Evolutionary conservation across 2,329 filamentous ascomycete genomes (phyloP).

Genomic region (Sporothrix variecibatus): DNA sequence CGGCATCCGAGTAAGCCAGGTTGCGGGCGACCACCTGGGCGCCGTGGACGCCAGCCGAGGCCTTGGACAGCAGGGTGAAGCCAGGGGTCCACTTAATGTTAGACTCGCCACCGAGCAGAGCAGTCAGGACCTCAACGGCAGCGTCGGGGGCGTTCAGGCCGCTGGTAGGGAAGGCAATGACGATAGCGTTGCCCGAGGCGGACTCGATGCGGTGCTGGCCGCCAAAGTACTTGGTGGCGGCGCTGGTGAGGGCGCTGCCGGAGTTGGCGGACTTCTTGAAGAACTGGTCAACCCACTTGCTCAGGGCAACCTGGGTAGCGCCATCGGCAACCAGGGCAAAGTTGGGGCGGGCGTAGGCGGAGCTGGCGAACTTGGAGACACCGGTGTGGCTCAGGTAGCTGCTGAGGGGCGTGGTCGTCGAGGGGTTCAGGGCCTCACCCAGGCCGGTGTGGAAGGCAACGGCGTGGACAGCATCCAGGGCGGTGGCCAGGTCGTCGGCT

Average conservation of each 20-base stretch:
- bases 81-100: slow-evolving; percentile 94
- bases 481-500: slow-evolving; percentile 64
- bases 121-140: slow-evolving; percentile 81
- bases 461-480: slow-evolving; percentile 81
- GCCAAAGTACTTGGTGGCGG: slow-evolving; percentile 83
- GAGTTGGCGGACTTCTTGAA: slow-evolving; percentile 69
- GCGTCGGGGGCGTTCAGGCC: slow-evolving; percentile 82
- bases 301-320: slow-evolving; percentile 71
- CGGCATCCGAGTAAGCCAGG: slow-evolving; percentile 88
- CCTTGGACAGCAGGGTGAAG: slow-evolving; percentile 87
- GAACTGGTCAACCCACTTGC: slow-evolving; percentile 91
- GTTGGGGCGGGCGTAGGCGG: slow-evolving; percentile 85
- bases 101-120: slow-evolving; percentile 86
- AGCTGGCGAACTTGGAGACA: slow-evolving; percentile 73
- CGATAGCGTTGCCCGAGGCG: slow-evolving; percentile 74
- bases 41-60: slow-evolving; percentile 64
- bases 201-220: slow-evolving; percentile 90
- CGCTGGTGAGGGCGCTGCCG: slow-evolving; percentile 56
- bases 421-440: slow-evolving; percentile 74
- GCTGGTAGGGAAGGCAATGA: slow-evolving; percentile 91
- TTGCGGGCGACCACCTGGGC: slow-evolving; percentile 74
- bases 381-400: slow-evolving; percentile 79
- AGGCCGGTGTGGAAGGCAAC: slow-evolving; percentile 93
- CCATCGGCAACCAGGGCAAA: slow-evolving; percentile 91
- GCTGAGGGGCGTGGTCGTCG: slow-evolving; percentile 68